Evolutionary conservation across 441 rosid genomes (phyloP).

Genomic region (Hypseocharis bilobata): DNA sequence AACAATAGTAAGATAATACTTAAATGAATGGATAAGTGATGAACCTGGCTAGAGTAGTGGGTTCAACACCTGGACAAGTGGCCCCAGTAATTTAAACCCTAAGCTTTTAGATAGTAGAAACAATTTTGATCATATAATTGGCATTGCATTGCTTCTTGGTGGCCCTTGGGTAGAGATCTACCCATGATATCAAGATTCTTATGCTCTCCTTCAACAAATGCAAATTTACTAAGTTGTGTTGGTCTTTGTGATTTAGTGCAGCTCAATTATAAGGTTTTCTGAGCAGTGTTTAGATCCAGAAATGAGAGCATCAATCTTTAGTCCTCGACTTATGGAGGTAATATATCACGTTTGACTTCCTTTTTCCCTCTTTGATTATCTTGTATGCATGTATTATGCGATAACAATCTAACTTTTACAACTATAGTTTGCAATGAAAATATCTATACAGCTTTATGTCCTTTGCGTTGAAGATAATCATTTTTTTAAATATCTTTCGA

Average conservation of each 20-base stretch:
- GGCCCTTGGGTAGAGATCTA: too few relatives aligned
- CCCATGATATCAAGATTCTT: not conserved
- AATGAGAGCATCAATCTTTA: conserved; percentile 62
- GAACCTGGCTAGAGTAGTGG: too few relatives aligned
- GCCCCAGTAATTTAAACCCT: too few relatives aligned
- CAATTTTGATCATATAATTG: too few relatives aligned
- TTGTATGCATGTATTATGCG: conserved; percentile 11
- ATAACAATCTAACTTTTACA: too few relatives aligned
- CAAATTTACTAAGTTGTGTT: not conserved
- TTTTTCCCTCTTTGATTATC: conserved; percentile 14
- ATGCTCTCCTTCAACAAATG: not conserved
- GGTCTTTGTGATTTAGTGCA: conserved; percentile 30
- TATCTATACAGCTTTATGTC: not conserved
- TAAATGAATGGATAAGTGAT: too few relatives aligned
- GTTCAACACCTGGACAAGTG: too few relatives aligned
- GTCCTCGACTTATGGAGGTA: conserved; percentile 99
- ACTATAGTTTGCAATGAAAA: too few relatives aligned
- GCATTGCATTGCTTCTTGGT: too few relatives aligned
- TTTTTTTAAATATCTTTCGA: too few relatives aligned
- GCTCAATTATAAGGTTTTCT: conserved; percentile 71
- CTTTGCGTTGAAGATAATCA: not conserved
- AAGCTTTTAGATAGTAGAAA: too few relatives aligned
- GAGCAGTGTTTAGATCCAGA: conserved; percentile 70
- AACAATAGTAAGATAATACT: too few relatives aligned
- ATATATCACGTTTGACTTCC: conserved; percentile 7